A percentile compares a stretch with the other conserved stretches of the same genome.
These are phyloP conservation scores for Melampsora larici-populina DNA, from an alignment of 1,284 basidiomycete genomes.

Conservation along the genomic window DNA sequence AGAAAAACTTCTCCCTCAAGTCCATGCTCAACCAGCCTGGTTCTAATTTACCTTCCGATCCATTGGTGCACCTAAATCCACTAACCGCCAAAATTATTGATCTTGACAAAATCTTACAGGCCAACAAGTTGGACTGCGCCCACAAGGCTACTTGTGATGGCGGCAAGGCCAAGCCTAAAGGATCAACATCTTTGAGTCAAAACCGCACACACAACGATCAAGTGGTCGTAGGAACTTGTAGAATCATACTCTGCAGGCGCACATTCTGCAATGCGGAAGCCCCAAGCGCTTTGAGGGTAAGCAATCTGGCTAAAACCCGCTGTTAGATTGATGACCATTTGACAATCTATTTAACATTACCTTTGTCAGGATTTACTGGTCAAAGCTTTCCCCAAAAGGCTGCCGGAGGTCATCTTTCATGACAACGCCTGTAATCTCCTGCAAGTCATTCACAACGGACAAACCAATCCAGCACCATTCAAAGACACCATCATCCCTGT, in stretches of 20 bases:
- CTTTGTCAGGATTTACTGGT: too few relatives aligned
- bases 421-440: neutral
- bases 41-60: neutral
- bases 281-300: neutral
- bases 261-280: too few relatives aligned
- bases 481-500: too few relatives aligned
- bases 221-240: neutral
- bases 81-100: neutral
- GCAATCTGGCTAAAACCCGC: too few relatives aligned
- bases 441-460: too few relatives aligned
- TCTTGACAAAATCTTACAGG: neutral
- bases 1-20: too few relatives aligned
- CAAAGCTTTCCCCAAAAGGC: too few relatives aligned
- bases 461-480: too few relatives aligned
- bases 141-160: neutral
- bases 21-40: neutral
- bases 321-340: too few relatives aligned
- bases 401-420: neutral
- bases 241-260: neutral
- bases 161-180: neutral
- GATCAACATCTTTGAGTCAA: neutral
- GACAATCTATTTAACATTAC: too few relatives aligned
- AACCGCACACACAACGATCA: neutral
- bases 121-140: neutral
- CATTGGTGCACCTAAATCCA: neutral